phyloP scores from a whole-genome alignment of 148 eudicot genomes.

The Rheum nobile region DNA sequence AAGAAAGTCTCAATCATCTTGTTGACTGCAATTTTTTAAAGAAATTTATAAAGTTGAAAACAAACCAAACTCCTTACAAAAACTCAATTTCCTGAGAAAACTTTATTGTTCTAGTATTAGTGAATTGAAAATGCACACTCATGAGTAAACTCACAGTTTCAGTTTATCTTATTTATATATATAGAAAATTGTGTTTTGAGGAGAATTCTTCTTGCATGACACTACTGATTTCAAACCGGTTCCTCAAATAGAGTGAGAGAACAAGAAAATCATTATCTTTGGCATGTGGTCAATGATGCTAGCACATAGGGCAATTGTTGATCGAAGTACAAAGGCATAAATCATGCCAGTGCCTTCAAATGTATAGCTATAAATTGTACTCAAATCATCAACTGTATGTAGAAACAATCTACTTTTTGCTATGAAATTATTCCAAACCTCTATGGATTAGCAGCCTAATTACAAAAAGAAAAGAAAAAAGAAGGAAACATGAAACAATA shows the following conservation, averaged over 20 bases:
- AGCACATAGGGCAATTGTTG: background rate
- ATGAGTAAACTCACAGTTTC: too few relatives aligned
- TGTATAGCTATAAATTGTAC: background rate
- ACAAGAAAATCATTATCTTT: background rate
- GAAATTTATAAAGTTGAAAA: too few relatives aligned
- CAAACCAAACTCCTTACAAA: too few relatives aligned
- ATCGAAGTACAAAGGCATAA: background rate
- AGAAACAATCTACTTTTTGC: background rate
- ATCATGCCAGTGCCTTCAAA: background rate
- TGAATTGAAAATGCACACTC: too few relatives aligned
- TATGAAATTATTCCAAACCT: background rate
- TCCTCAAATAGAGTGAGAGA: background rate
- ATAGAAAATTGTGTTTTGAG: too few relatives aligned
- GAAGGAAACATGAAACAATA: background rate
- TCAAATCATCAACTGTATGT: background rate
- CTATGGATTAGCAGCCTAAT: background rate
- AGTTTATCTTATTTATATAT: too few relatives aligned
- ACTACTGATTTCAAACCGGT: background rate
- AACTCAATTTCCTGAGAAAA: too few relatives aligned
- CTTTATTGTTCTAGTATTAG: too few relatives aligned
- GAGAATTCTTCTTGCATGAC: too few relatives aligned
- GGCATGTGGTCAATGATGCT: background rate
- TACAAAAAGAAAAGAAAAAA: background rate
- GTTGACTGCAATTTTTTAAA: too few relatives aligned
- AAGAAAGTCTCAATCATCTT: too few relatives aligned